These are phyloP conservation scores for Schizothecium vesticola DNA, from an alignment of 495 filamentous ascomycete species.

Conservation along the genomic window DNA sequence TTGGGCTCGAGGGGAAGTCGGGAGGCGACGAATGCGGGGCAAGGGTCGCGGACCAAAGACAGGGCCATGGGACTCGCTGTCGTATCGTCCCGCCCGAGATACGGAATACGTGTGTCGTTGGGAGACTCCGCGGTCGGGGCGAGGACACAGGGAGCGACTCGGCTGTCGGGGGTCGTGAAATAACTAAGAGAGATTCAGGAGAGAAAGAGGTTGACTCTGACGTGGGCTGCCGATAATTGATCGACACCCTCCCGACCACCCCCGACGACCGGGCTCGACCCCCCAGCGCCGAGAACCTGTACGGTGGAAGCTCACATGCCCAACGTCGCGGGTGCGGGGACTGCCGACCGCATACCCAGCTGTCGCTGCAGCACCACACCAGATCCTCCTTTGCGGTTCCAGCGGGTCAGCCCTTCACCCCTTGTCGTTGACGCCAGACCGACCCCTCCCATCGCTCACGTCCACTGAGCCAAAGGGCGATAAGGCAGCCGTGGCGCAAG, in stretches of 20 bases:
- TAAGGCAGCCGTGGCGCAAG: background rate
- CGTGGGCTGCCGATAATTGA: conserved; percentile 1
- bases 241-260: background rate
- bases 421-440: background rate
- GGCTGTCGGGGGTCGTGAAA: background rate
- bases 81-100: background rate
- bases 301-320: background rate
- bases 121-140: background rate
- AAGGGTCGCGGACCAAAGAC: background rate
- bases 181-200: background rate
- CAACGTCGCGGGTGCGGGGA: background rate
- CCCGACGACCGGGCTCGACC: background rate
- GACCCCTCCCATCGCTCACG: background rate
- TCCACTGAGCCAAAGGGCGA: background rate
- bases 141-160: background rate
- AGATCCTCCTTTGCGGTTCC: background rate
- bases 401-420: background rate
- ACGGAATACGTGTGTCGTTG: background rate
- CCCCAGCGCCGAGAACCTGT: background rate
- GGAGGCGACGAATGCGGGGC: conserved; percentile 12
- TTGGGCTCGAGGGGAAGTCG: conserved; percentile 6
- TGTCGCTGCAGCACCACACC: too few species aligned
- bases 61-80: conserved; percentile 14
- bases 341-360: background rate
- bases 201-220: background rate